Percentiles rank a stretch among this genome's conserved stretches.
These are phyloP conservation scores for Trichoderma sp. DNA, from an alignment of 2,329 filamentous ascomycete genomes.

Conservation along the genomic window DNA sequence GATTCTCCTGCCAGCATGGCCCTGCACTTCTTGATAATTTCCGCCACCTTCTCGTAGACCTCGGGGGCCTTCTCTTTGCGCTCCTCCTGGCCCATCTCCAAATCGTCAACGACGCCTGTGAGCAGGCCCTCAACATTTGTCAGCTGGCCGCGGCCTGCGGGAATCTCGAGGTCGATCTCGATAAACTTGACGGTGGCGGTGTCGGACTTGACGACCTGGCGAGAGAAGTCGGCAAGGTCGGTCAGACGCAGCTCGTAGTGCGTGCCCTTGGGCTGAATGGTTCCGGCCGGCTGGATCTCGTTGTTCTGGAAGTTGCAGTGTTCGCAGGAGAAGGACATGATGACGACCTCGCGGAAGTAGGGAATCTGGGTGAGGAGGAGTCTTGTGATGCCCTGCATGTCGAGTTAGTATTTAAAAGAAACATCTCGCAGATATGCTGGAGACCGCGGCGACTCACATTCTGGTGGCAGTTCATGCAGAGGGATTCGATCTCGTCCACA, in stretches of 20 bases:
- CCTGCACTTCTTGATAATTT: conserved; percentile 71
- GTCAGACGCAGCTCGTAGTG: conserved; percentile 84
- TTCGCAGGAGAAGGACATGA: conserved; percentile 94
- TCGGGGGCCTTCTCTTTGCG: conserved; percentile 79
- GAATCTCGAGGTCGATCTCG: conserved; percentile 91
- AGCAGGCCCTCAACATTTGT: conserved; percentile 93
- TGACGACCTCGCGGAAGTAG: conserved; percentile 95
- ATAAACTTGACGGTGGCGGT: conserved; percentile 83
- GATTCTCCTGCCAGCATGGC: conserved; percentile 76
- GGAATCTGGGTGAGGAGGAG: conserved; percentile 90
- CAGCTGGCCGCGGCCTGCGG: conserved; percentile 84
- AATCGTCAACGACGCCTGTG: conserved; percentile 73
- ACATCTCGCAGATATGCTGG: background rate
- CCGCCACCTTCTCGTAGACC: conserved; percentile 74
- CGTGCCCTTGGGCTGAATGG: conserved; percentile 85
- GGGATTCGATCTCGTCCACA: conserved; percentile 72
- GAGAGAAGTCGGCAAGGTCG: conserved; percentile 70
- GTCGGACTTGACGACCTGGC: conserved; percentile 92
- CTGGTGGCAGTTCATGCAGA: conserved; percentile 84
- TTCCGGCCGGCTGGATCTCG: conserved; percentile 88
- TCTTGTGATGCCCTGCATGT: conserved; percentile 73
- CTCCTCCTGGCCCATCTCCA: conserved; percentile 79
- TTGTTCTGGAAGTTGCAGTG: conserved; percentile 90
- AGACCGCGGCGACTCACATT: conserved; percentile 57
- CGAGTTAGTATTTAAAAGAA: background rate